Evolutionary conservation across 2,329 filamentous ascomycete species (phyloP).

Genomic region (Trichoderma breve): DNA sequence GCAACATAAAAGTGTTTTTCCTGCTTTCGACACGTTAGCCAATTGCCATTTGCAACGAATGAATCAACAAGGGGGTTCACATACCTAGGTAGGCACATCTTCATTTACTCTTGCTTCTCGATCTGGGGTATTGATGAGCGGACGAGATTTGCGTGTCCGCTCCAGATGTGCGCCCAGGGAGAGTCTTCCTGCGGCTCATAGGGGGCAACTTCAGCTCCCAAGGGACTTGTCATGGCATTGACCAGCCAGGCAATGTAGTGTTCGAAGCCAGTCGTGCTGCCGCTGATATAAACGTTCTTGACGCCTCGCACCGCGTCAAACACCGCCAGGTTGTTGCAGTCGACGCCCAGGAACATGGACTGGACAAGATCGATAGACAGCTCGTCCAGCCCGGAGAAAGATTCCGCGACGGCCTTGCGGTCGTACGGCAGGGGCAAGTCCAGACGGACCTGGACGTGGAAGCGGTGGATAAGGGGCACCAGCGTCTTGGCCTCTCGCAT

Average conservation of each 20-base stretch:
- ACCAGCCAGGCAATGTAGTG: constrained; percentile 44
- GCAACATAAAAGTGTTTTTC: constrained; percentile 1
- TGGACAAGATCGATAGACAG: constrained; percentile 42
- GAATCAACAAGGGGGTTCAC: neutral
- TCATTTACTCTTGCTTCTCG: neutral
- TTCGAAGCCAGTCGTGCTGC: constrained; percentile 42
- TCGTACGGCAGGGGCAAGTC: constrained; percentile 40
- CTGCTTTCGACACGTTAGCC: neutral
- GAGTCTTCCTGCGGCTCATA: constrained; percentile 21
- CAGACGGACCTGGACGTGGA: constrained; percentile 41
- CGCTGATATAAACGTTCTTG: constrained; percentile 34
- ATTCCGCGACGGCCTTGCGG: constrained; percentile 30
- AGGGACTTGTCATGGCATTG: constrained; percentile 35
- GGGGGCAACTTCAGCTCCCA: constrained; percentile 25
- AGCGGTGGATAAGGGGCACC: constrained; percentile 38
- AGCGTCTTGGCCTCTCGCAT: constrained; percentile 30
- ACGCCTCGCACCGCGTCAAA: constrained; percentile 46
- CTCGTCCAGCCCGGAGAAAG: constrained; percentile 40
- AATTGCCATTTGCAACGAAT: neutral
- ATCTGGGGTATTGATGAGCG: neutral
- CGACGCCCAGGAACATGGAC: constrained; percentile 39
- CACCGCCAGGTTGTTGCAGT: constrained; percentile 37
- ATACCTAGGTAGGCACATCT: neutral
- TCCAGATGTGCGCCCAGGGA: constrained; percentile 25
- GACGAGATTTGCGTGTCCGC: constrained; percentile 10